Conservation (phyloP, 2,329 filamentous ascomycete genomes). For the Colletotrichum sidae region DNA sequence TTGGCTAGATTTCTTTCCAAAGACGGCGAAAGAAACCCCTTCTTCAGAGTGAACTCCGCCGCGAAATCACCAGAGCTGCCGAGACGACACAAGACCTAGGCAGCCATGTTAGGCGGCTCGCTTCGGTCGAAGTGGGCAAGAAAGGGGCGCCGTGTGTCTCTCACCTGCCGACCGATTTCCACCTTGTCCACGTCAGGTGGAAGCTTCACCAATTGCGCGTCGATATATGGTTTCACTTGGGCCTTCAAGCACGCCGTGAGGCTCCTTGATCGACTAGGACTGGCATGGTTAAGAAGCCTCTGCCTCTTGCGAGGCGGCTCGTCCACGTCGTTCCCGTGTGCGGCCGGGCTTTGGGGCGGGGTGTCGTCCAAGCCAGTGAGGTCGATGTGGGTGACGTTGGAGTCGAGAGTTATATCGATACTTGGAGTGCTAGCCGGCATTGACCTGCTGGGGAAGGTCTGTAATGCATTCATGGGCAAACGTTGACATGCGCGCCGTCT, state of each 20-base stretch:
- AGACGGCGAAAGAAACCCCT: conserved; percentile 15
- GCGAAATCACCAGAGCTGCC: conserved; percentile 3
- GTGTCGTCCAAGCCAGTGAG: conserved; percentile 40
- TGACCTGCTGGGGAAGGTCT: background rate
- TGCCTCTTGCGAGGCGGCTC: conserved; percentile 47
- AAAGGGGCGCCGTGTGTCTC: conserved; percentile 31
- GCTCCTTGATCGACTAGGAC: conserved; percentile 25
- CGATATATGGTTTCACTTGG: conserved; percentile 49
- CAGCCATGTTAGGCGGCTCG: background rate
- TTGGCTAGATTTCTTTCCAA: conserved; percentile 13
- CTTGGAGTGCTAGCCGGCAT: background rate
- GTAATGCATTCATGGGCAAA: background rate
- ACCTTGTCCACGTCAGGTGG: conserved; percentile 41
- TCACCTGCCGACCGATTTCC: conserved; percentile 47
- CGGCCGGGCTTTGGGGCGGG: conserved; percentile 24
- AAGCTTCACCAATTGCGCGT: conserved; percentile 42
- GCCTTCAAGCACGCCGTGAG: conserved; percentile 43
- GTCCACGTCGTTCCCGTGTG: background rate
- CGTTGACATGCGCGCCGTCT: background rate
- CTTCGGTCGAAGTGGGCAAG: conserved; percentile 35
- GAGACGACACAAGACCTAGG: conserved; percentile 20
- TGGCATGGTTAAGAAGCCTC: conserved; percentile 41
- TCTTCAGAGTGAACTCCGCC: conserved; percentile 9
- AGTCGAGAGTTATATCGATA: background rate
- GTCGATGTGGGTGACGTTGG: conserved; percentile 43